Evolutionary conservation across 306 rosid species (phyloP).

Genomic region (Lathyrus oleraceus): DNA sequence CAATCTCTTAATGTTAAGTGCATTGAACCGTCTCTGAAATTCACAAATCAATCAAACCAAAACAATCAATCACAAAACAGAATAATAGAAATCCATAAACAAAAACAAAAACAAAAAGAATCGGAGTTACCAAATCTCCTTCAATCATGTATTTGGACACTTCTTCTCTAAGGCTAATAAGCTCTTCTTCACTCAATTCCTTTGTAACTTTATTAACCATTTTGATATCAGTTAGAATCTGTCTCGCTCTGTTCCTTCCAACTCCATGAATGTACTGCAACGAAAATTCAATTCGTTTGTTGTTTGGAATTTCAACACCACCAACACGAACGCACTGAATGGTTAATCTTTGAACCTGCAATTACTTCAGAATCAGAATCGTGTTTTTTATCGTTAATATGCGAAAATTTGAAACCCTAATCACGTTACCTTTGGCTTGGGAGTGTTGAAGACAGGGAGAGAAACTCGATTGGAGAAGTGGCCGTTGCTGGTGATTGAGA

Average conservation of each 20-base stretch:
- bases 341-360: slow-evolving; percentile 47
- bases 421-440: slow-evolving; percentile 51
- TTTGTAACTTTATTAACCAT: slow-evolving; percentile 89
- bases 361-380: background rate
- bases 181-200: slow-evolving; percentile 79
- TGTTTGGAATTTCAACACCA: slow-evolving; percentile 88
- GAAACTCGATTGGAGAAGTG: slow-evolving; percentile 51
- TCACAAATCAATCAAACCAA: slow-evolving; percentile 12
- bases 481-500: slow-evolving; percentile 45
- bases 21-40: slow-evolving; percentile 82
- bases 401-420: slow-evolving; percentile 10
- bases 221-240: slow-evolving; percentile 62
- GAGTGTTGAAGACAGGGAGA: slow-evolving; percentile 42
- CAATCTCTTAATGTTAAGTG: slow-evolving; percentile 78
- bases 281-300: slow-evolving; percentile 77
- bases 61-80: background rate
- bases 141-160: slow-evolving; percentile 85
- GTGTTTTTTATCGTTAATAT: background rate
- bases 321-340: slow-evolving; percentile 83
- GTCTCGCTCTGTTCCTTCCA: slow-evolving; percentile 67
- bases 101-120: background rate
- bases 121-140: slow-evolving; percentile 73
- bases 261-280: slow-evolving; percentile 91
- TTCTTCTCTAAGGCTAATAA: slow-evolving; percentile 70
- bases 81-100: background rate